phyloP scores from a whole-genome alignment of 805 yeast genomes.

The Lipomyces orientalis region DNA sequence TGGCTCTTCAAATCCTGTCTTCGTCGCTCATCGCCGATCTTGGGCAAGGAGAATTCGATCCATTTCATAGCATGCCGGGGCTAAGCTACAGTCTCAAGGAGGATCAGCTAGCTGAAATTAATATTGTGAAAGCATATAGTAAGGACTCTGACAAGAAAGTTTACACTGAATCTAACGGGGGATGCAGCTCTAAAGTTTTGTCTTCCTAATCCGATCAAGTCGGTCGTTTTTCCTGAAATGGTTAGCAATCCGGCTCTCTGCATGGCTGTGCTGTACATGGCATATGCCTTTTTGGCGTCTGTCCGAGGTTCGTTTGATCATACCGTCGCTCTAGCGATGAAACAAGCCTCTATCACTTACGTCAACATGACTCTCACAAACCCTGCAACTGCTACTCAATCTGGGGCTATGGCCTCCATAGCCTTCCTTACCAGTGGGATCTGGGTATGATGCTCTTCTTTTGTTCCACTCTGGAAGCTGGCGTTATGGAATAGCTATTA shows the following conservation, averaged over 20 bases:
- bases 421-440: neutral
- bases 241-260: neutral
- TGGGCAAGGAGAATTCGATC: neutral
- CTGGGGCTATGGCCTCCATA: neutral
- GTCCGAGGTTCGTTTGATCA: neutral
- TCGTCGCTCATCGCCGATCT: neutral
- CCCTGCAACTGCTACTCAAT: neutral
- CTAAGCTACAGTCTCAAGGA: neutral
- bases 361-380: neutral
- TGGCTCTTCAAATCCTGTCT: neutral
- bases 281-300: neutral
- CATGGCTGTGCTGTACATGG: neutral
- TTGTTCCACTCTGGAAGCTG: neutral
- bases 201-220: conserved; percentile 1
- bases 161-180: neutral
- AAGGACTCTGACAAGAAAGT: neutral
- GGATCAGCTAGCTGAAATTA: neutral
- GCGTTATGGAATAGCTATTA: neutral
- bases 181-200: neutral
- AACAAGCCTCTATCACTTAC: neutral
- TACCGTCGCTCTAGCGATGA: neutral
- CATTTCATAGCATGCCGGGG: neutral
- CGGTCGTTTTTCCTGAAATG: neutral
- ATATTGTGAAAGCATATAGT: neutral
- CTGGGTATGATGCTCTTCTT: neutral